Evolutionary conservation across 345 rosid genomes (phyloP).

Genomic region (Clausena lansium): DNA sequence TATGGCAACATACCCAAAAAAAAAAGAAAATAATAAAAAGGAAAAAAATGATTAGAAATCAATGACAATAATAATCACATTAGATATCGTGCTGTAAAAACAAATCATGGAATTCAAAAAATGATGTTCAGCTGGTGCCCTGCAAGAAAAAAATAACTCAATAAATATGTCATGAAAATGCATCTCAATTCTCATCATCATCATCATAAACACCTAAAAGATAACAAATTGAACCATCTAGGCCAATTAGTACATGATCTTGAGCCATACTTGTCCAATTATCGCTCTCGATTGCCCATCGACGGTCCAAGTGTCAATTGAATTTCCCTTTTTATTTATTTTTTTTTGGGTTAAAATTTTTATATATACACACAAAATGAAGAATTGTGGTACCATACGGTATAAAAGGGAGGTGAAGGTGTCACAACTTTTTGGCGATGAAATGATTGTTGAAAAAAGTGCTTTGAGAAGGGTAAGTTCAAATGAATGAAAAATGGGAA

Average conservation of each 20-base stretch:
- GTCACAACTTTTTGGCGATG: constrained; percentile 49
- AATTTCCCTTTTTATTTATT: neutral
- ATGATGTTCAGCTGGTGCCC: constrained; percentile 59
- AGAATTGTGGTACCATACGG: neutral
- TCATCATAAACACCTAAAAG: constrained; percentile 15
- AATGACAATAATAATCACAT: constrained; percentile 44
- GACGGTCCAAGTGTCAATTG: neutral
- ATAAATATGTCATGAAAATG: constrained; percentile 50
- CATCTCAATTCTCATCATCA: neutral
- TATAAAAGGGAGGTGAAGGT: constrained; percentile 30
- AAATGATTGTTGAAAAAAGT: constrained; percentile 32
- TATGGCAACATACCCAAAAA: neutral
- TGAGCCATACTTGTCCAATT: constrained; percentile 16
- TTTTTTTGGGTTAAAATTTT: neutral
- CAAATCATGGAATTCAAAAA: constrained; percentile 57
- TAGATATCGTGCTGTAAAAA: constrained; percentile 30
- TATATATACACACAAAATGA: neutral
- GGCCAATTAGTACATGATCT: neutral
- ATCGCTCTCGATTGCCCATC: constrained; percentile 29
- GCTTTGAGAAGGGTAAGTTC: constrained; percentile 20
- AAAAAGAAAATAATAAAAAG: neutral
- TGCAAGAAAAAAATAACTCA: constrained; percentile 41
- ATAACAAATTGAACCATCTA: neutral
- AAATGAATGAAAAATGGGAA: constrained; percentile 28
- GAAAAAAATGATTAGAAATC: constrained; percentile 50